Evolutionary conservation across 768 basidiomycete genomes (phyloP), one percentile per base, ranked within the genome.

Genomic region (Mycena haematopus): DNA sequence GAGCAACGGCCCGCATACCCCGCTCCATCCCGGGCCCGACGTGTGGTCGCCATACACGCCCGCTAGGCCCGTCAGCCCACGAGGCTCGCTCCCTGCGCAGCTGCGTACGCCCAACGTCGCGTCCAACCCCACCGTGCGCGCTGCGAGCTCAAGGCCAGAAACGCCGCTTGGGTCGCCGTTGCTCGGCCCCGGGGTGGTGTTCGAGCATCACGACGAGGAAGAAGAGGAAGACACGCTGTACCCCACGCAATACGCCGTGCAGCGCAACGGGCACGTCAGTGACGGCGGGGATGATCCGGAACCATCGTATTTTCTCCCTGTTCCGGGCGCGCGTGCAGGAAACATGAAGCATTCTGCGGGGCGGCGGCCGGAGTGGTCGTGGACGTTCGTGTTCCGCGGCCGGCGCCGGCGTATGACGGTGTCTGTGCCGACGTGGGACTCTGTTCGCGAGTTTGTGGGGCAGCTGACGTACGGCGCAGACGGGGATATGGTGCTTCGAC

Each of bases 301-400:
- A 59, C 45, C 52, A 63, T 29, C 74, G 40, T 70, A 78, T 53
- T 84, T 80, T 60, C 77, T 80, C 31, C 78, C 79, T 3, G 77
- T 76, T 15, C 79, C 78, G 29, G 29, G 29, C 29, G 29, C 29
- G 38, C 62, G 59, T 10, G 65, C 69, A 22, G 53, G 53, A 14
- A 75, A 71, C 49, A 63, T 70, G 25, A 51, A 60, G 36, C 21
- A 69, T 66, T n/a, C 29, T 25, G 29, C 58, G 27, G 63, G 64
- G 58, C 69, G 70, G 47, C 59, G 67, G 47, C 74, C 76, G 71
- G 72, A 75, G 42, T 84, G 80, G 78, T 78, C 81, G 21, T 84
- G 82, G 79, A 78, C 82, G 19, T 89, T 90, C 68, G 78, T 80
- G 24, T 78, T 88, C 56, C 71, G 77, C 27, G 86, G 86, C 0